These are phyloP conservation scores for Coemansia sp. DNA, from an alignment of 192 early-diverging fungal species.

Conservation along the genomic window DNA sequence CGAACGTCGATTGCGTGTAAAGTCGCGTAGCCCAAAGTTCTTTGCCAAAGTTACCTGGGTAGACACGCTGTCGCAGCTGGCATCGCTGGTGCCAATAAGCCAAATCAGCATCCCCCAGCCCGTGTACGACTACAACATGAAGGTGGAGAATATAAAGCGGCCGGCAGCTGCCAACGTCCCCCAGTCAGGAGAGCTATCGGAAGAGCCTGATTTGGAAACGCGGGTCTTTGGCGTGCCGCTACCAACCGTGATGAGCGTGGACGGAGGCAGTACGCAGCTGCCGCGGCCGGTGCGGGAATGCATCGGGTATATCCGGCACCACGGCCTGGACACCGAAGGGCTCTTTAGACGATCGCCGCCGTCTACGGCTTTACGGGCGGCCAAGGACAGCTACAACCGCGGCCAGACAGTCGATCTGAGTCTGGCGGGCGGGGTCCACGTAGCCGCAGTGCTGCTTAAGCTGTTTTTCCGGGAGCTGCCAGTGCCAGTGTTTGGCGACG, in stretches of 20 bases:
- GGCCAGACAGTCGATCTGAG: slow-evolving; percentile 55
- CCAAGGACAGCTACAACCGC: slow-evolving; percentile 34
- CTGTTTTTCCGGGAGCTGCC: slow-evolving; percentile 80
- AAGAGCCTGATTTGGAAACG: not conserved
- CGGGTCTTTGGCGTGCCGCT: slow-evolving; percentile 70
- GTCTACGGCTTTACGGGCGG: slow-evolving; percentile 62
- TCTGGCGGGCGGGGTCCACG: slow-evolving; percentile 65
- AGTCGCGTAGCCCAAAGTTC: slow-evolving; percentile 79
- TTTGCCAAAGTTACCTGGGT: slow-evolving; percentile 80
- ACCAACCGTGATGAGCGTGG: slow-evolving; percentile 61
- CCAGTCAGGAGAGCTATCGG: not conserved
- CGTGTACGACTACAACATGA: slow-evolving; percentile 28
- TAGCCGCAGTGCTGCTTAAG: slow-evolving; percentile 79
- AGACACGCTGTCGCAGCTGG: slow-evolving; percentile 66
- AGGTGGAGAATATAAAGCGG: slow-evolving; percentile 1
- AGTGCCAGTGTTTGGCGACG: slow-evolving; percentile 60
- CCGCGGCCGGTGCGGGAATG: slow-evolving; percentile 68
- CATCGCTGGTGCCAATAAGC: slow-evolving; percentile 61
- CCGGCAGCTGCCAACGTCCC: not conserved
- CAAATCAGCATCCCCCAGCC: slow-evolving; percentile 70
- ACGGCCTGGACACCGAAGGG: slow-evolving; percentile 76
- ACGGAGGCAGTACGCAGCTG: slow-evolving; percentile 19
- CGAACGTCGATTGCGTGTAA: not conserved
- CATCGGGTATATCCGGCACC: slow-evolving; percentile 58
- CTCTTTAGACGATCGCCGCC: slow-evolving; percentile 84